phyloP scores from a whole-genome alignment of 768 basidiomycete species.

The Inosperma sp. region DNA sequence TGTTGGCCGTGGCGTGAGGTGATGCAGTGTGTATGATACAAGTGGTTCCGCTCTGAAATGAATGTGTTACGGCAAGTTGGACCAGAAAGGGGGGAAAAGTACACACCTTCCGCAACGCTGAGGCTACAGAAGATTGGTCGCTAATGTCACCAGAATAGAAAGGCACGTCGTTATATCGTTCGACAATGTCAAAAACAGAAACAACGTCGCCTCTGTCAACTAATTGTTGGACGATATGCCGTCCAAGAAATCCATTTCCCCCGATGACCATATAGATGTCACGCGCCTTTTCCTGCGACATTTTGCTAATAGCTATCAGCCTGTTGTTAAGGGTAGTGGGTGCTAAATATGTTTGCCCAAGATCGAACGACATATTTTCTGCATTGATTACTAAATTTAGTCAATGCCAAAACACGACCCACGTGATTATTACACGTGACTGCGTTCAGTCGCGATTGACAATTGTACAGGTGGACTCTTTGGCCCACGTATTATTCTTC shows the following conservation, averaged over 20 bases:
- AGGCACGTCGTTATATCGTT: slow-evolving; percentile 79
- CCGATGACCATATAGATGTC: slow-evolving; percentile 91
- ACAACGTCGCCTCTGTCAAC: slow-evolving; percentile 75
- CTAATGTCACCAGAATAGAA: slow-evolving; percentile 92
- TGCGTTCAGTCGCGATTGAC: slow-evolving; percentile 7
- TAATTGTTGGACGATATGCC: slow-evolving; percentile 86
- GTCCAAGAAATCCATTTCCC: slow-evolving; percentile 87
- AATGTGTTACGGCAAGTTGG: slow-evolving; percentile 7
- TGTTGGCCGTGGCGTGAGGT: slow-evolving; percentile 57
- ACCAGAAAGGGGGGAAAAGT: not conserved
- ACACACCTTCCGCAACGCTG: slow-evolving; percentile 70
- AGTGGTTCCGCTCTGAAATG: slow-evolving; percentile 66
- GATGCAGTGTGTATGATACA: slow-evolving; percentile 97
- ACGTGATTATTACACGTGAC: slow-evolving; percentile 10
- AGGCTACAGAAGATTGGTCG: slow-evolving; percentile 63
- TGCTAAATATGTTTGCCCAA: no score
- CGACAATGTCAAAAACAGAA: slow-evolving; percentile 87
- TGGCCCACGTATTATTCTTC: slow-evolving; percentile 20
- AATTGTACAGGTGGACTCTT: no score
- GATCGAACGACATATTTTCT: slow-evolving; percentile 25
- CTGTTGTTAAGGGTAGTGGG: no score
- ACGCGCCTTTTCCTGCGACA: slow-evolving; percentile 31
- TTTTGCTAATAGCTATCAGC: no score
- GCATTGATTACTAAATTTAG: no score
- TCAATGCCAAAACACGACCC: no score